These are phyloP conservation scores for Proliferodiscus dingleyae DNA, from an alignment of 2,329 filamentous ascomycete species.

Conservation along the genomic window DNA sequence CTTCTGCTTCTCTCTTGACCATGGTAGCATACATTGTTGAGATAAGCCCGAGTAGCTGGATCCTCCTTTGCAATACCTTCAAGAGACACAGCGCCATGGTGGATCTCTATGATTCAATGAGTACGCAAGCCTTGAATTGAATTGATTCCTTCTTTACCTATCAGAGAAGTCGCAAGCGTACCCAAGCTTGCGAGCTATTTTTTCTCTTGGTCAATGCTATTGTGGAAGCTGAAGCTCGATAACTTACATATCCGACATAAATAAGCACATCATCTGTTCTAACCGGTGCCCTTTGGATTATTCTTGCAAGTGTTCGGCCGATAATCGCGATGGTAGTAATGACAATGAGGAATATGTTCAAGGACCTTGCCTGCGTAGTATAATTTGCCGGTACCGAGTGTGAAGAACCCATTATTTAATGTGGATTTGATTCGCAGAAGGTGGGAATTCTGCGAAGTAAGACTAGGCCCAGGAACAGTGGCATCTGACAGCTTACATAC, in stretches of 20 bases:
- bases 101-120: not conserved
- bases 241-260: not conserved
- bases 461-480: no score
- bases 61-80: not conserved
- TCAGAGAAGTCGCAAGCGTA: not conserved
- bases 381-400: not conserved
- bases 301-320: not conserved
- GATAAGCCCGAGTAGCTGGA: not conserved
- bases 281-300: not conserved
- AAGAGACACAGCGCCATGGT: not conserved
- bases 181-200: not conserved
- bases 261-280: not conserved
- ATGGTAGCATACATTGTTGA: not conserved
- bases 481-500: no score
- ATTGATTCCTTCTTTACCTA: not conserved
- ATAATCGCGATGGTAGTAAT: not conserved
- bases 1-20: not conserved
- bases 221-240: not conserved
- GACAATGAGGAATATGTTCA: not conserved
- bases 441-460: no score
- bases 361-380: not conserved
- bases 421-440: no score
- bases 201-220: not conserved
- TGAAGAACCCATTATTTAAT: not conserved
- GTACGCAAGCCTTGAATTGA: not conserved